Percentiles rank a stretch among this genome's conserved stretches.
Conservation (phyloP, 495 filamentous ascomycete genomes). For the Hypomontagnella submonticulosa region DNA sequence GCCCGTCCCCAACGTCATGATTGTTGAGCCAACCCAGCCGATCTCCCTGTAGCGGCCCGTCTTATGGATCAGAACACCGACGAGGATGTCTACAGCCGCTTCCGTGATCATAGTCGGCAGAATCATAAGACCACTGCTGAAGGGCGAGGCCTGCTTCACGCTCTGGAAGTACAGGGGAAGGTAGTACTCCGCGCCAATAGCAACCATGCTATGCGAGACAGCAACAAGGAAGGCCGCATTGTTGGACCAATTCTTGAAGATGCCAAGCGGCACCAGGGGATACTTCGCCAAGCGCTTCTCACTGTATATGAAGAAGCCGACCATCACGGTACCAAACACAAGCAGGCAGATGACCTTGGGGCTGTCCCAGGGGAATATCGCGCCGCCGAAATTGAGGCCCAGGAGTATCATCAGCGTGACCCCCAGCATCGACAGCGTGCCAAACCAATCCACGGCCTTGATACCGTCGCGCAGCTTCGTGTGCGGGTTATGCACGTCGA, state of each 20-base stretch:
- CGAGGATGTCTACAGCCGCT: slow-evolving; percentile 59
- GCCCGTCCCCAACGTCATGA: slow-evolving; percentile 67
- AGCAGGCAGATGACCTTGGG: slow-evolving; percentile 76
- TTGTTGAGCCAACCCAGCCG: slow-evolving; percentile 60
- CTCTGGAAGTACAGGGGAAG: slow-evolving; percentile 78
- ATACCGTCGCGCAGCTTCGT: slow-evolving; percentile 63
- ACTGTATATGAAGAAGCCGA: slow-evolving; percentile 67
- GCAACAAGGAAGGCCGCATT: slow-evolving; percentile 60
- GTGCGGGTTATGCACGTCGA: slow-evolving; percentile 70
- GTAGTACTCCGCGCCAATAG: slow-evolving; percentile 67
- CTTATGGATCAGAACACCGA: slow-evolving; percentile 66
- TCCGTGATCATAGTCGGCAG: slow-evolving; percentile 69
- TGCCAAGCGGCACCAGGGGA: slow-evolving; percentile 73
- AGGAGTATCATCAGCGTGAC: slow-evolving; percentile 79
- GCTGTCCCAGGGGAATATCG: slow-evolving; percentile 73
- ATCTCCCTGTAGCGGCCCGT: slow-evolving; percentile 69
- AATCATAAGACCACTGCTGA: slow-evolving; percentile 77
- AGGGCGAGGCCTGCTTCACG: slow-evolving; percentile 74
- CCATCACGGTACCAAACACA: slow-evolving; percentile 69
- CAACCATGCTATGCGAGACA: slow-evolving; percentile 65
- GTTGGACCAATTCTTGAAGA: slow-evolving; percentile 71
- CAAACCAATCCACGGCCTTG: slow-evolving; percentile 62
- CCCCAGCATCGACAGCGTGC: slow-evolving; percentile 67
- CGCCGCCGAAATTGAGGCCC: slow-evolving; percentile 76
- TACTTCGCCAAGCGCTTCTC: slow-evolving; percentile 74